A percentile compares a stretch with the other conserved stretches of the same genome.
Conservation (phyloP, 805 yeast genomes). For the Metschnikowia dekortorum region DNA sequence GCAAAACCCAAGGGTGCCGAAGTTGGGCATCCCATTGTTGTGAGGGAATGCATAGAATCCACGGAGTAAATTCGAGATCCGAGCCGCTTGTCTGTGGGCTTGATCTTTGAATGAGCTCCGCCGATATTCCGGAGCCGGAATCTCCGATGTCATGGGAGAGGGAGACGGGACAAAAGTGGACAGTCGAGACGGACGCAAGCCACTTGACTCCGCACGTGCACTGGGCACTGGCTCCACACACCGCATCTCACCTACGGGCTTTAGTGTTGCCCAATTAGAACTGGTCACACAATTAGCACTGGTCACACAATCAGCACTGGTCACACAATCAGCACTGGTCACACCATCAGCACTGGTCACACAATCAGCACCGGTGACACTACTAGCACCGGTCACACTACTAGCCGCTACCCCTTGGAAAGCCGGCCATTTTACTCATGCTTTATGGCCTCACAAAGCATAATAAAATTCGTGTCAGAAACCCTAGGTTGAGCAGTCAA, state of each 20-base stretch:
- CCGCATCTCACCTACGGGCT: no score
- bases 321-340: no score
- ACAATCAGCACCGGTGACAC: no score
- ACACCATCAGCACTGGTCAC: no score
- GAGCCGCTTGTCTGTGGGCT: neutral
- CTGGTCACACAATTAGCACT: no score
- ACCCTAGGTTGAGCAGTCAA: conserved; percentile 92
- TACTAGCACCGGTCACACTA: no score
- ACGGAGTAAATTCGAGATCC: neutral
- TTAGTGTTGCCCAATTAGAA: no score
- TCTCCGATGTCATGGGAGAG: neutral
- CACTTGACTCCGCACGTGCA: neutral
- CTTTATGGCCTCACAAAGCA: conserved; percentile 29
- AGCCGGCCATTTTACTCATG: conserved; percentile 6
- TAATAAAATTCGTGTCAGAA: conserved; percentile 71
- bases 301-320: no score
- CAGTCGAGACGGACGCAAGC: neutral
- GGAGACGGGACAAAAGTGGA: neutral
- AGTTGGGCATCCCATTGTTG: no score
- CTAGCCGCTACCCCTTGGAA: no score
- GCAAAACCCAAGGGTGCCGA: no score
- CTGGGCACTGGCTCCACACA: neutral
- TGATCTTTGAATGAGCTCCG: neutral
- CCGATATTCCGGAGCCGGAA: neutral
- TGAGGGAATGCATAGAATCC: neutral